A percentile compares a stretch with the other conserved stretches of the same genome.
Evolutionary conservation across 2,329 filamentous ascomycete species (phyloP).

Genomic region (Nemania sp.): DNA sequence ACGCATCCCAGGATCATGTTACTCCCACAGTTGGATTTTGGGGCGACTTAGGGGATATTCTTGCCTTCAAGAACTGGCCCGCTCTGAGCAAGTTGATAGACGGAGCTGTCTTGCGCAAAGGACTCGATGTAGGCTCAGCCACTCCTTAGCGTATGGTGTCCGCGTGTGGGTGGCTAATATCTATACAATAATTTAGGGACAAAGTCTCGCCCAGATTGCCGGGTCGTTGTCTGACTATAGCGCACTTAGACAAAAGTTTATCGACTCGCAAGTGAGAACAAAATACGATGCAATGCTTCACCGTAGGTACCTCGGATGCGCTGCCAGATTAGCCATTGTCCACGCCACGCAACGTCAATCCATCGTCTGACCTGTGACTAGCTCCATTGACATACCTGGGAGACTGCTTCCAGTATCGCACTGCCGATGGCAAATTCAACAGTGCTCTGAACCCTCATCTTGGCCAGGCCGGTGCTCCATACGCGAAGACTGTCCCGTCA

Average conservation of each 20-base stretch:
- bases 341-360: not conserved
- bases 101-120: not conserved
- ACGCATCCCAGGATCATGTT: not conserved
- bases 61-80: not conserved
- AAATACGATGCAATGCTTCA: not conserved
- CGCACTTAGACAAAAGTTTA: not conserved
- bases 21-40: not conserved
- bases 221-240: not conserved
- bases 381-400: not conserved
- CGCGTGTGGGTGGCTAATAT: not conserved
- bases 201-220: not conserved
- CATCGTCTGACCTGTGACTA: not conserved
- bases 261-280: not conserved
- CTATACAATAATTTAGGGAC: not conserved
- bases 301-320: not conserved
- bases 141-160: not conserved
- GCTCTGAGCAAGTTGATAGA: not conserved
- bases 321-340: not conserved
- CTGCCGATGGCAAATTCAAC: not conserved
- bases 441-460: not conserved
- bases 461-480: not conserved
- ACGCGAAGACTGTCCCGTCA: not conserved
- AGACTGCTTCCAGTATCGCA: not conserved
- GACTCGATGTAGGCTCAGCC: not conserved
- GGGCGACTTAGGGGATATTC: not conserved